Evolutionary conservation across 768 basidiomycete species (phyloP).

Genomic region (Tylopilus vinaceipallidus): DNA sequence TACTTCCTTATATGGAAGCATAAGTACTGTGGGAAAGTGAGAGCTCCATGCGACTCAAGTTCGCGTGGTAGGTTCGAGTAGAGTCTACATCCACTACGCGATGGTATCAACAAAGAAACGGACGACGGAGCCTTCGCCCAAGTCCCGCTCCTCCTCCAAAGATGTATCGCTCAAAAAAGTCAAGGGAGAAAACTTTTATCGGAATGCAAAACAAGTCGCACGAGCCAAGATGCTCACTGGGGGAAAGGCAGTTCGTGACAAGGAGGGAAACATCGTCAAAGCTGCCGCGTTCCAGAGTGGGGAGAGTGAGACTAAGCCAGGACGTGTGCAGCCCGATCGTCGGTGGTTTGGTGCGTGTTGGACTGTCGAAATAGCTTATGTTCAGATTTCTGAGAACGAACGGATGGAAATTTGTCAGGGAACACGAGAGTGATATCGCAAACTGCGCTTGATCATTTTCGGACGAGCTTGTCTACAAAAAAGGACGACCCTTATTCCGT

Average conservation of each 20-base stretch:
- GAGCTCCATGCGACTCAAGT: neutral
- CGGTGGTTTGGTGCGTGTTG: slow-evolving; percentile 88
- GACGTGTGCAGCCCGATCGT: slow-evolving; percentile 91
- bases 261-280: slow-evolving; percentile 87
- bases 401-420: slow-evolving; percentile 45
- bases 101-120: slow-evolving; percentile 34
- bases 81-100: neutral
- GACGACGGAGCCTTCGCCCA: slow-evolving; percentile 26
- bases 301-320: slow-evolving; percentile 88
- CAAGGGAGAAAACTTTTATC: slow-evolving; percentile 98
- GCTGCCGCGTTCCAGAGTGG: slow-evolving; percentile 95
- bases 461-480: slow-evolving; percentile 79
- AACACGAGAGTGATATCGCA: slow-evolving; percentile 99
- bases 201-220: slow-evolving; percentile 85
- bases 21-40: slow-evolving; percentile 15
- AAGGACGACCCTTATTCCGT: slow-evolving; percentile 97
- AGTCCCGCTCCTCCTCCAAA: slow-evolving; percentile 41
- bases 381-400: slow-evolving; percentile 6
- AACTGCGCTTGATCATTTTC: slow-evolving; percentile 92
- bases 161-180: slow-evolving; percentile 60
- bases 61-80: neutral
- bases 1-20: neutral
- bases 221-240: slow-evolving; percentile 91
- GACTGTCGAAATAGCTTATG: neutral
- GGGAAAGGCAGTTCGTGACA: slow-evolving; percentile 88